A percentile compares a stretch with the other conserved stretches of the same genome.
phyloP scores from a whole-genome alignment of 495 filamentous ascomycete genomes.

The Penicillium ucsense region DNA sequence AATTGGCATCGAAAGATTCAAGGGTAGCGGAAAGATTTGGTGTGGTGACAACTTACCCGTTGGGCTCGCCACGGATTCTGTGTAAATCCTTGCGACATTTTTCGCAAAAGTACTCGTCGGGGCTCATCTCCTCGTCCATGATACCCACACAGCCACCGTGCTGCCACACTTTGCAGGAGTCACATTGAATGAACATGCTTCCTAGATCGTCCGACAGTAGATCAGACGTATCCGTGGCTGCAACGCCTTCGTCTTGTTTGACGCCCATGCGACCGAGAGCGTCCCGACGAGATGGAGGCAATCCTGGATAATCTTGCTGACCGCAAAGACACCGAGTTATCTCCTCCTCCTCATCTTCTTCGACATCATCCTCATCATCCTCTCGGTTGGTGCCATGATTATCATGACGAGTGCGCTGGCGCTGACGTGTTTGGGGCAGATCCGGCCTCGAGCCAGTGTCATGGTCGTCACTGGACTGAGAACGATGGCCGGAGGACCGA shows the following conservation, averaged over 20 bases:
- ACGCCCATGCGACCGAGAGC: conserved; percentile 42
- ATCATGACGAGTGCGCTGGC: conserved; percentile 58
- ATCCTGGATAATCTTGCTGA: conserved; percentile 87
- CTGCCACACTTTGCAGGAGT: conserved; percentile 96
- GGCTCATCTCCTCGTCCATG: conserved; percentile 81
- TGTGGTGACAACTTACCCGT: conserved; percentile 59
- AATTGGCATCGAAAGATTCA: background rate
- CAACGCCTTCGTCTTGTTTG: conserved; percentile 47
- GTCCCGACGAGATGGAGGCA: conserved; percentile 57
- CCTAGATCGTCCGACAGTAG: conserved; percentile 71
- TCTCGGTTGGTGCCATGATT: conserved; percentile 44
- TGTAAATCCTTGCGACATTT: conserved; percentile 86
- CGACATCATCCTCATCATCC: conserved; percentile 54
- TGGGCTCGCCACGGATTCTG: conserved; percentile 63
- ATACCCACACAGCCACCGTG: conserved; percentile 98
- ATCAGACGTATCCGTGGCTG: conserved; percentile 29
- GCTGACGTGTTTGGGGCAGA: conserved; percentile 60
- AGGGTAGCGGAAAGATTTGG: too few relatives aligned
- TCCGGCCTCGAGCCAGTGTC: conserved; percentile 47
- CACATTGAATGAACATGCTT: conserved; percentile 96
- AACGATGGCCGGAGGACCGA: conserved; percentile 63
- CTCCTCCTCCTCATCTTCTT: conserved; percentile 74
- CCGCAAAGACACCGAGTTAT: conserved; percentile 92
- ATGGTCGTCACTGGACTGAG: conserved; percentile 69
- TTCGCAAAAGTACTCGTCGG: conserved; percentile 97